Conservation (phyloP, 139 green algal genomes). For the Bryopsis sp. region DNA sequence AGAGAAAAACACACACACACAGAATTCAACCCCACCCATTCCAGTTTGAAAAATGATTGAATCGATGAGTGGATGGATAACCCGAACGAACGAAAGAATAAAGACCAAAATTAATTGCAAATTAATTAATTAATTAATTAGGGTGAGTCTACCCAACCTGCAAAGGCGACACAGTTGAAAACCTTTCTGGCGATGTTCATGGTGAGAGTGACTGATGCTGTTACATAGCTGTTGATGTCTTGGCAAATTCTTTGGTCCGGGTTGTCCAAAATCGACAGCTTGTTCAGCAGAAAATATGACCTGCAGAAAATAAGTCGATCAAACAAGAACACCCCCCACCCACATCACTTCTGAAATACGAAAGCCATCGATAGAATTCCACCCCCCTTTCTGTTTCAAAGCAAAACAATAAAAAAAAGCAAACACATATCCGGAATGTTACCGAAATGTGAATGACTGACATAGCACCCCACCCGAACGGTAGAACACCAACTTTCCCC, state of each 20-base stretch:
- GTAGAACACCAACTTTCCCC: not conserved
- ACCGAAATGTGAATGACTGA: not conserved
- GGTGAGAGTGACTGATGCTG: constrained; percentile 44
- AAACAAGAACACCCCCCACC: no score
- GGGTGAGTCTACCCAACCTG: constrained; percentile 39
- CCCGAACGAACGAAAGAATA: not conserved
- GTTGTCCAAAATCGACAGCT: constrained; percentile 32
- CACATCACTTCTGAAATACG: not conserved
- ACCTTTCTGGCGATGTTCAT: constrained; percentile 62
- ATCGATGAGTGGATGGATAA: not conserved
- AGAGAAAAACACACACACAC: not conserved
- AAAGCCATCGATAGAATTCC: not conserved
- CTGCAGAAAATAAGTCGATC: not conserved
- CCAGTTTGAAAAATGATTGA: no score
- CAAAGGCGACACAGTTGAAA: constrained; percentile 72
- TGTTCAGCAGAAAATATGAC: not conserved
- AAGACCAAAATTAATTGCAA: no score
- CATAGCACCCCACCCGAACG: not conserved
- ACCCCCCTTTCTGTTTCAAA: not conserved
- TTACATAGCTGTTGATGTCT: constrained; percentile 67
- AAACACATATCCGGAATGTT: not conserved
- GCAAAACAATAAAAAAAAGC: not conserved
- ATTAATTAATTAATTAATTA: no score
- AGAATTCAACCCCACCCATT: no score
- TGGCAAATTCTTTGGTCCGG: constrained; percentile 77